These are phyloP conservation scores for Aegilops sharonensis DNA, from an alignment of 176 grass and related monocot genomes.

Conservation along the genomic window DNA sequence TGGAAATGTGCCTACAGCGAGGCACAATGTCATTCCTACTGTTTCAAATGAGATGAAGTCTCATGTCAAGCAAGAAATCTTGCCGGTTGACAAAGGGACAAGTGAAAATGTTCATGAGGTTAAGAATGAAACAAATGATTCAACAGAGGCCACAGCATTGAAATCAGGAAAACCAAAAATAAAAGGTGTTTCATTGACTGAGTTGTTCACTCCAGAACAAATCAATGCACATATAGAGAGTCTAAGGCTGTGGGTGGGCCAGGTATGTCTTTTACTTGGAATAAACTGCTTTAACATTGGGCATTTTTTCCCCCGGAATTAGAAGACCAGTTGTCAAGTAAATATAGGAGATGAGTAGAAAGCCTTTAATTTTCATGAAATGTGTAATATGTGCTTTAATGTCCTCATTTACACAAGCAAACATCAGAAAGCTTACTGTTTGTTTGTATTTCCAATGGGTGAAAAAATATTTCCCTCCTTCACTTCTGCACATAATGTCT, in stretches of 20 bases:
- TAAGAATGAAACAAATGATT: conserved; percentile 76
- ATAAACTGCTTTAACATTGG: not conserved
- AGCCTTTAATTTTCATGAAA: not conserved
- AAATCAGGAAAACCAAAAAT: conserved; percentile 99
- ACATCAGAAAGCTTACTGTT: not conserved
- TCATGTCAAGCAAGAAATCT: conserved; percentile 77
- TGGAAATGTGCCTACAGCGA: conserved; percentile 39
- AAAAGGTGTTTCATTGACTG: conserved; percentile 96
- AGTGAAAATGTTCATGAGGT: conserved; percentile 51
- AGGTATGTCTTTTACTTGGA: conserved; percentile 51
- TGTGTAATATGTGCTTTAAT: conserved; percentile 7
- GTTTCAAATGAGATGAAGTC: conserved; percentile 48
- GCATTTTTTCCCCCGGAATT: not conserved
- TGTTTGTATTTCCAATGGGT: not conserved
- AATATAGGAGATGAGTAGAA: not conserved
- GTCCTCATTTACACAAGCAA: not conserved
- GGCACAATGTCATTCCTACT: conserved; percentile 48
- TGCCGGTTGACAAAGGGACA: conserved; percentile 55
- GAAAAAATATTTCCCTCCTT: not conserved
- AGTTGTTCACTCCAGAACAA: conserved; percentile 98
- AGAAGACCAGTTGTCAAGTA: conserved; percentile 18
- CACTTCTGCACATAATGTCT: not conserved
- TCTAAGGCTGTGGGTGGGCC: conserved; percentile 94
- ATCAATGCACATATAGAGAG: conserved; percentile 82
- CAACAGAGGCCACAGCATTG: conserved; percentile 50